phyloP scores from a whole-genome alignment of 2,329 filamentous ascomycete genomes.

The Colletotrichum costaricense region DNA sequence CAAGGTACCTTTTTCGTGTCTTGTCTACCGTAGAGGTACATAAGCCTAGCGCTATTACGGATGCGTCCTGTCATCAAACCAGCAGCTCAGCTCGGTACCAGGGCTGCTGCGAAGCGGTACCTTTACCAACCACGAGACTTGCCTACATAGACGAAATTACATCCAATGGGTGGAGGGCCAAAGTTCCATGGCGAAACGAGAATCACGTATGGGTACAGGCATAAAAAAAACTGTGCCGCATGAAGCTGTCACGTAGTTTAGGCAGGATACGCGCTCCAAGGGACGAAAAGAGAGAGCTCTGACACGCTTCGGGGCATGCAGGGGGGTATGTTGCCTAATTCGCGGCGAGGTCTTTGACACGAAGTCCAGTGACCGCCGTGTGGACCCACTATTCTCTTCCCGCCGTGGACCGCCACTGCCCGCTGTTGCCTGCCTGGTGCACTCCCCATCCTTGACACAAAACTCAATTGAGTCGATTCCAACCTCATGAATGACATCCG shows the following conservation, averaged over 20 bases:
- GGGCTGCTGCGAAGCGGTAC: not conserved
- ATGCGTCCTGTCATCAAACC: not conserved
- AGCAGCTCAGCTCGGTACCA: not conserved
- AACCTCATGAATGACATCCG: not conserved
- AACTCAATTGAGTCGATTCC: not conserved
- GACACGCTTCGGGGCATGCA: conserved; percentile 4
- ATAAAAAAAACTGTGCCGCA: not conserved
- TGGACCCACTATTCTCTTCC: not conserved
- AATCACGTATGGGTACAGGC: not conserved
- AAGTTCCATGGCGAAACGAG: not conserved
- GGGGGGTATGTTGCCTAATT: conserved; percentile 34
- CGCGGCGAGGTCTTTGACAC: conserved; percentile 17
- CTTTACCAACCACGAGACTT: not conserved
- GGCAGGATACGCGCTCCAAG: conserved; percentile 27
- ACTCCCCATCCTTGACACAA: conserved; percentile 5
- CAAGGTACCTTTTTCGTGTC: not conserved
- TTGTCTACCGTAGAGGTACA: not conserved
- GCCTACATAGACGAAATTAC: not conserved
- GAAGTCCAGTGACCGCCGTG: conserved; percentile 32
- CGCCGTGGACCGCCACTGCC: conserved; percentile 10
- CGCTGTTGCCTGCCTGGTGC: conserved; percentile 30
- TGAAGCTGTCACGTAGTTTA: conserved; percentile 3
- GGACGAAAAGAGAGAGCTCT: not conserved
- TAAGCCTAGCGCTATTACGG: not conserved
- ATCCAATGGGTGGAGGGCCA: conserved; percentile 1